Conservation (phyloP, 192 early-diverging fungal genomes). For the Linnemannia schmuckeri region DNA sequence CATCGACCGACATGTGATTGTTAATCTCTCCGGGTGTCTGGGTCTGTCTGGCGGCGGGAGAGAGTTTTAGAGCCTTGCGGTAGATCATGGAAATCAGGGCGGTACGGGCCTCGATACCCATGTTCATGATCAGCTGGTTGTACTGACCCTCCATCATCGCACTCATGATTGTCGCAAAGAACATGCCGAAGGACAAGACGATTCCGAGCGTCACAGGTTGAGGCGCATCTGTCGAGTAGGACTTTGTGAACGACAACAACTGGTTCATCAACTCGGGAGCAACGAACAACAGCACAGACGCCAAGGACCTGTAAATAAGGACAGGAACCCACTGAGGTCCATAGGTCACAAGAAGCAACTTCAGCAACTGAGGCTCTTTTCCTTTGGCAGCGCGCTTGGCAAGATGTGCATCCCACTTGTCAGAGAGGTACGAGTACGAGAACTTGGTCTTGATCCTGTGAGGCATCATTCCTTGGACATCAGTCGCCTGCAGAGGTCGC, state of each 20-base stretch:
- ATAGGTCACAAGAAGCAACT: background rate
- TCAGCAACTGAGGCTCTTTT: constrained; percentile 20
- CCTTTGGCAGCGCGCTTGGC: constrained; percentile 19
- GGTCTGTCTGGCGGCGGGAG: constrained; percentile 27
- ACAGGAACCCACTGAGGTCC: constrained; percentile 31
- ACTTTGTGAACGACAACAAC: constrained; percentile 15
- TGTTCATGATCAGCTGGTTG: constrained; percentile 55
- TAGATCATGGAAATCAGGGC: constrained; percentile 59
- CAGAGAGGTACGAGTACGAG: constrained; percentile 3
- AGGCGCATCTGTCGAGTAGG: constrained; percentile 11
- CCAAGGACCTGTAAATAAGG: constrained; percentile 2
- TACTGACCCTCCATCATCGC: constrained; percentile 15
- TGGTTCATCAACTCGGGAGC: constrained; percentile 22
- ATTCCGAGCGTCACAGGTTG: constrained; percentile 20
- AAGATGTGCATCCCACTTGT: constrained; percentile 31
- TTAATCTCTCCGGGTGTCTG: constrained; percentile 48
- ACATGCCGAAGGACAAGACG: constrained; percentile 34
- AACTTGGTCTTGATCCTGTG: constrained; percentile 16
- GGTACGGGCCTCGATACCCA: constrained; percentile 76
- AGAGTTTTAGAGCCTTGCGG: constrained; percentile 42
- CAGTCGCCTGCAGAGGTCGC: constrained; percentile 20
- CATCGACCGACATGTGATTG: constrained; percentile 55
- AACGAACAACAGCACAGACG: constrained; percentile 20
- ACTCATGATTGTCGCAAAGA: constrained; percentile 16
- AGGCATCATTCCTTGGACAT: constrained; percentile 36